Evolutionary conservation across 805 yeast genomes (phyloP).

Genomic region (Citeromyces matritensis): DNA sequence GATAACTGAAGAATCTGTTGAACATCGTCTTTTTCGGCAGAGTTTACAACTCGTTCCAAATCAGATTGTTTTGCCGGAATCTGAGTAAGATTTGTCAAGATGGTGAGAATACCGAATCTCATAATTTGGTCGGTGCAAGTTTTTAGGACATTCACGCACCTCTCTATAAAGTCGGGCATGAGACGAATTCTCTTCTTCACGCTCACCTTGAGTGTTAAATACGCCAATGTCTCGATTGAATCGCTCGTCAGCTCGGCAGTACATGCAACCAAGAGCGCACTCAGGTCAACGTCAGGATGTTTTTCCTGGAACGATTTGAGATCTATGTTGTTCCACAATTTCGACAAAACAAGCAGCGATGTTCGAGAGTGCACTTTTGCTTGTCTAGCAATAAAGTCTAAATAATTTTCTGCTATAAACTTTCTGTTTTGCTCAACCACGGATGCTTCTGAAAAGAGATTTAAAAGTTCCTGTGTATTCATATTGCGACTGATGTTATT

Average conservation of each 20-base stretch:
- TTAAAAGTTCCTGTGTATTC: conserved; percentile 9
- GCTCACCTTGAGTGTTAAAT: conserved; percentile 16
- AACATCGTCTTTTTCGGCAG: conserved; percentile 12
- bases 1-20: conserved; percentile 13
- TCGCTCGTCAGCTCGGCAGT: neutral
- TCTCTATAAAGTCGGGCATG: conserved; percentile 12
- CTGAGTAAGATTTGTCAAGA: conserved; percentile 23
- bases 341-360: conserved; percentile 26
- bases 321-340: conserved; percentile 38
- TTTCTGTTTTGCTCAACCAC: conserved; percentile 32
- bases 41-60: conserved; percentile 7
- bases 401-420: conserved; percentile 28
- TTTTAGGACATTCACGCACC: conserved; percentile 1
- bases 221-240: conserved; percentile 17
- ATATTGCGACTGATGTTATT: too few relatives aligned
- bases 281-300: conserved; percentile 14
- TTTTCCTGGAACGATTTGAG: conserved; percentile 13
- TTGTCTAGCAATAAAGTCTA: conserved; percentile 23
- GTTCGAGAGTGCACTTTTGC: conserved; percentile 2
- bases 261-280: conserved; percentile 1
- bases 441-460: conserved; percentile 28
- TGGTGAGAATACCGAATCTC: conserved; percentile 24
- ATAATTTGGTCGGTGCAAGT: conserved; percentile 7
- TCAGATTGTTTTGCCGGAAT: conserved; percentile 16
- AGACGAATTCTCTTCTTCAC: conserved; percentile 18